Base-by-base conservation (phyloP, 345 rosid genomes). In the Aquilaria malaccensis region DNA sequence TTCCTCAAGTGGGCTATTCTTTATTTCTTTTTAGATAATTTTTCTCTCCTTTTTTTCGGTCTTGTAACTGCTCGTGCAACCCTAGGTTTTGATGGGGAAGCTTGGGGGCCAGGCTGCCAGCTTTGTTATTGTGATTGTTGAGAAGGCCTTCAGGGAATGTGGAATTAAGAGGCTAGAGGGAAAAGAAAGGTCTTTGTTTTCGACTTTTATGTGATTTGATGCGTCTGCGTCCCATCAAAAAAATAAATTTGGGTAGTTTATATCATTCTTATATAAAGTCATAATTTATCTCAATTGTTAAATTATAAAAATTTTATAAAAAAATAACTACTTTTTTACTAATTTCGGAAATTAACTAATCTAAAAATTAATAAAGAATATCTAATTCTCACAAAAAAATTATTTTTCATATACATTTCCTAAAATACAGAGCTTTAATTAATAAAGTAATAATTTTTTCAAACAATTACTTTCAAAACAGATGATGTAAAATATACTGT, bases 31-130 rank as follows among this genome's bases (percentile, higher is more conserved):
- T 52, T 61, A n/a, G 41, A 33, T 1, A 54, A 15, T 61, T 70
- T 62, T 53, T 10, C 61, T 67, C 63, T 71, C 65, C 43, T 66
- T 50, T 74, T 61, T 41, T 15, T 10, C 56, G 77, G 56, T 67
- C 59, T 67, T 56, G 46, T 65, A 33, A 64, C 62, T 68, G 68
- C 65, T 66, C 64, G 45, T 15, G 74, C 61, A 58, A 69, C 72
- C 76, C 72, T 60, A 66, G 72, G 67, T 73, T 73, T 69, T 59
- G 82, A 67, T 64, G 76, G 79, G 69, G 67, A 65, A 74, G 71
- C 57, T 71, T 55, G 56, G 65, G 71, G 70, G 64, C 52, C 70
- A 62, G 64, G 22, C 22, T 22, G 22, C 22, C 22, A 22, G 22
- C 22, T 22, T 22, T 22, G 22, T 71, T 68, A 13, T 43, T 61